A percentile compares a stretch with the other conserved stretches of the same genome.
Conservation (phyloP, 106 monocot genomes). For the Dendrobium huoshanense region DNA sequence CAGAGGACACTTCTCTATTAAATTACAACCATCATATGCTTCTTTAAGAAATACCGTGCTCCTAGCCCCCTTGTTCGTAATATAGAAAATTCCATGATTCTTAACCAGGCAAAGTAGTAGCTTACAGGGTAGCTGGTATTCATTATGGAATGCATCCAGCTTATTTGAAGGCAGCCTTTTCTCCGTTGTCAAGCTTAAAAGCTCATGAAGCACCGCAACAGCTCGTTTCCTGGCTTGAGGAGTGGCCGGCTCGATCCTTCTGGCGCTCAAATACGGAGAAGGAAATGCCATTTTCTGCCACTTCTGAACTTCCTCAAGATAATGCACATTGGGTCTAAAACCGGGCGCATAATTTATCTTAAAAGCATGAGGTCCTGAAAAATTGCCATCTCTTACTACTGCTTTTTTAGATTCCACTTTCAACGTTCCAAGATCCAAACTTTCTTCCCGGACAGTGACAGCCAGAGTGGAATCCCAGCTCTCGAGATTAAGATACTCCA, state of each 20-base stretch:
- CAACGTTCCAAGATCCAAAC: constrained; percentile 22
- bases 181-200: constrained; percentile 77
- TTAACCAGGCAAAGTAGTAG: constrained; percentile 91
- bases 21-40: constrained; percentile 55
- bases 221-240: constrained; percentile 83
- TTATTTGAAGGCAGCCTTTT: constrained; percentile 74
- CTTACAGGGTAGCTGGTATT: constrained; percentile 74
- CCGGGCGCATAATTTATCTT: constrained; percentile 55
- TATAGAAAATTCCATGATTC: constrained; percentile 95
- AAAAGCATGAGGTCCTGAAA: constrained; percentile 59
- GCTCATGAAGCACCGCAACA: constrained; percentile 79
- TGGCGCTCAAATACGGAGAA: constrained; percentile 81
- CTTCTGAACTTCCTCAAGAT: constrained; percentile 54
- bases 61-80: constrained; percentile 84
- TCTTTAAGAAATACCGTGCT: constrained; percentile 95
- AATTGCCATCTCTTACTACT: constrained; percentile 60
- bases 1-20: constrained; percentile 74
- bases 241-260: constrained; percentile 47
- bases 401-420: constrained; percentile 10
- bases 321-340: constrained; percentile 71
- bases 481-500: constrained; percentile 67
- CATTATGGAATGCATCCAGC: constrained; percentile 78
- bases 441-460: constrained; percentile 74
- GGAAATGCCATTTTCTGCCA: constrained; percentile 96
- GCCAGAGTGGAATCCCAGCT: constrained; percentile 85